phyloP scores from a whole-genome alignment of 1,284 basidiomycete species.

The Puccinia coronata region DNA sequence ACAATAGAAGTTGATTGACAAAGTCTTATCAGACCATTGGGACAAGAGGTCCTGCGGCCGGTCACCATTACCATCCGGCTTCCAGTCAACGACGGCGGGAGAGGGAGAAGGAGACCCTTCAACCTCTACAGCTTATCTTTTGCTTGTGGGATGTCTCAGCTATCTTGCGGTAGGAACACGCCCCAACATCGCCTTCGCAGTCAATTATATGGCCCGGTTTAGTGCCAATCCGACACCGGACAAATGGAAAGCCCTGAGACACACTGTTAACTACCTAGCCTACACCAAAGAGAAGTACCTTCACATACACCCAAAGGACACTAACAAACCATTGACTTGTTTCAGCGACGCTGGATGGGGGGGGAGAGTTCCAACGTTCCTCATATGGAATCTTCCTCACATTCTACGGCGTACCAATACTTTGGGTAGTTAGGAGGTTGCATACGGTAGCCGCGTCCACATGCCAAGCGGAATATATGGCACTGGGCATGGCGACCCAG shows the following conservation, averaged over 20 bases:
- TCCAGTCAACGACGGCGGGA: too few species aligned
- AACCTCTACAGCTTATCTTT: not conserved
- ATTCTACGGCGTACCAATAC: not conserved
- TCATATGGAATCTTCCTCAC: not conserved
- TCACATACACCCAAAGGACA: not conserved
- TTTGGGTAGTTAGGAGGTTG: not conserved
- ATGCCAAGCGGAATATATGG: not conserved
- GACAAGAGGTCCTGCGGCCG: too few species aligned
- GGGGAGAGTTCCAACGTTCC: not conserved
- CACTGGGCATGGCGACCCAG: too few species aligned
- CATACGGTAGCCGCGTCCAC: not conserved
- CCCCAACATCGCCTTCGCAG: conserved; percentile 20
- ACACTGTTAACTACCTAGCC: not conserved
- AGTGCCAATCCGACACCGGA: not conserved
- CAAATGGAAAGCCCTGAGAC: not conserved
- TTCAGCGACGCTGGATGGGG: not conserved
- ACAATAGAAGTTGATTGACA: not conserved
- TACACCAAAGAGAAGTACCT: not conserved
- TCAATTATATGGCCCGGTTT: conserved; percentile 8
- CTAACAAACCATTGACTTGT: too few species aligned
- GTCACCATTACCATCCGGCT: too few species aligned
- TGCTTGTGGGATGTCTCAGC: not conserved
- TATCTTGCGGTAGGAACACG: conserved; percentile 10
- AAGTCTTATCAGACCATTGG: not conserved
- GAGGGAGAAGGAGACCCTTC: too few species aligned